Evolutionary conservation across 495 filamentous ascomycete genomes (phyloP), one percentile per base, ranked within the genome.

Genomic region (Acidomyces sp.): DNA sequence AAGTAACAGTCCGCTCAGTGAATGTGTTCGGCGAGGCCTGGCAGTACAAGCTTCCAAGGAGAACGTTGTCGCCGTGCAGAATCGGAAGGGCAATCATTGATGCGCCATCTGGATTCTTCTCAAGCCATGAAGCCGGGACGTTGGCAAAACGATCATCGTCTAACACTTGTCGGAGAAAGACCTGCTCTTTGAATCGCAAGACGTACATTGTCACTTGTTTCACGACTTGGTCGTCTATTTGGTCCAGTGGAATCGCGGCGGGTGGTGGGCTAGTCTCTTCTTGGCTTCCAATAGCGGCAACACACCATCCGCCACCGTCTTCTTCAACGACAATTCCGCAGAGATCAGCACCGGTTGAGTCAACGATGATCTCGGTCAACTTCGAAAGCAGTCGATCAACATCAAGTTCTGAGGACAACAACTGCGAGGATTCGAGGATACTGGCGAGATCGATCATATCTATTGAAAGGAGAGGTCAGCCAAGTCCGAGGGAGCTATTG

Each of bases 391-490:
- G 73, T 36, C 77, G 75, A 43, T 94, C 85, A 16, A 93, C 77
- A 42, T 83, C 73, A 22, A 93, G 66, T 40, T 92, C 83, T 20
- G 84, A 92, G 10, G 85, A 92, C 53, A 94, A 83, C 30, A 92
- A 76, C 63, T 93, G 86, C 30, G 80, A 88, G 12, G 81, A 87
- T 51, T 85, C 77, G 7, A 94, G 68, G 37, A 94, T 93, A 28
- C 80, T 84, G 32, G 82, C 77, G 38, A 93, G 57, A 56, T 93
- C 86, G 38, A 93, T 82, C 61, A 92, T 86, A 58, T 94, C 85
- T 43, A 65, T 41, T 11, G n/a, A n/a, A n/a, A n/a, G n/a, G n/a
- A n/a, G n/a, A n/a, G n/a, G n/a, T n/a, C n/a, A n/a, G n/a, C n/a
- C n/a, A n/a, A n/a, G n/a, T n/a, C n/a, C n/a, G n/a, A n/a, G n/a